phyloP scores from a whole-genome alignment of 768 basidiomycete species.

The Lactifluus volemus region DNA sequence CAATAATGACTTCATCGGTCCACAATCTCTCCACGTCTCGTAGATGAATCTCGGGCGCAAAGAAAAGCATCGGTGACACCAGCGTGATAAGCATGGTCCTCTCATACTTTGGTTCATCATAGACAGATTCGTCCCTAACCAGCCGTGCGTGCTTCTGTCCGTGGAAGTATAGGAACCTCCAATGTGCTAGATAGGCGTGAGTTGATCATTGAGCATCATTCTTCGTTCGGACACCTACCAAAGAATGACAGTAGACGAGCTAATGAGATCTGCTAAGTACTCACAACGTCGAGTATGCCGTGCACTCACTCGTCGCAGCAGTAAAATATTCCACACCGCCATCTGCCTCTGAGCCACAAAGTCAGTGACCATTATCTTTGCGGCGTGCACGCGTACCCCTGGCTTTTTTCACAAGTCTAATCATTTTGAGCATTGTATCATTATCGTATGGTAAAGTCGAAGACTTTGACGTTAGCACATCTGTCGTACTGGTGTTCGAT shows the following conservation, averaged over 20 bases:
- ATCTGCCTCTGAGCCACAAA: background rate
- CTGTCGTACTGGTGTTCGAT: background rate
- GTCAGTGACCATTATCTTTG: background rate
- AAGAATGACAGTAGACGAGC: constrained; percentile 11
- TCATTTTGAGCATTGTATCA: constrained; percentile 5
- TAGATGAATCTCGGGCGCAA: constrained; percentile 9
- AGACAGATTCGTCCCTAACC: background rate
- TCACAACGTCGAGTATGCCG: background rate
- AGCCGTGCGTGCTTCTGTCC: constrained; percentile 9
- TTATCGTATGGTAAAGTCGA: constrained; percentile 14
- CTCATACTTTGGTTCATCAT: background rate
- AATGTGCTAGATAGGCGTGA: background rate
- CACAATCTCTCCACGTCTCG: constrained; percentile 6
- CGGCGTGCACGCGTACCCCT: background rate
- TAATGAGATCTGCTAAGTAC: background rate
- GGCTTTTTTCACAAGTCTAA: constrained; percentile 1
- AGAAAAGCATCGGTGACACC: constrained; percentile 6
- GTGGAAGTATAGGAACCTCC: constrained; percentile 14
- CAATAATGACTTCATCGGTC: constrained; percentile 7
- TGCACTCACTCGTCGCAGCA: constrained; percentile 1
- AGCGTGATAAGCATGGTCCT: constrained; percentile 7
- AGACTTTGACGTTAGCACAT: constrained; percentile 6
- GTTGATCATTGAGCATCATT: background rate
- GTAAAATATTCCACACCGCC: background rate
- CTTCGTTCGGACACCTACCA: background rate